phyloP scores from a whole-genome alignment of 306 rosid species.

The Pyrus pyrifolia region DNA sequence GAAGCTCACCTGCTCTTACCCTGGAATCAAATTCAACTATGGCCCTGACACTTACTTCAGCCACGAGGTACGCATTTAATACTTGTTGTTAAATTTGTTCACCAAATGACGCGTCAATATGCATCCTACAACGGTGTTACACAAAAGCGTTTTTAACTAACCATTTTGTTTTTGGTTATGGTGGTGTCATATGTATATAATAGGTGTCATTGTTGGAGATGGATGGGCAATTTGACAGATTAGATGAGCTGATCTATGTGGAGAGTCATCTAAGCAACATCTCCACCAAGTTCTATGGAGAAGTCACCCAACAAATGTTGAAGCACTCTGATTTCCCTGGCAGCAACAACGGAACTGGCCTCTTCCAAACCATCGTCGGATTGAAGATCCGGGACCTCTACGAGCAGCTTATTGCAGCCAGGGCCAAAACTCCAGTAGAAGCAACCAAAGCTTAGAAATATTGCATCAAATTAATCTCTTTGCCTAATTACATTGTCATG shows the following conservation, averaged over 20 bases:
- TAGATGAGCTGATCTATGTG: conserved; percentile 91
- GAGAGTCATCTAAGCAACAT: conserved; percentile 95
- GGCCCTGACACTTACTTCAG: conserved; percentile 76
- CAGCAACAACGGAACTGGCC: conserved; percentile 96
- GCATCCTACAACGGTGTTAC: not conserved
- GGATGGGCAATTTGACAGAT: conserved; percentile 99
- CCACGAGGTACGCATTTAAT: conserved; percentile 53
- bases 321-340: conserved; percentile 96
- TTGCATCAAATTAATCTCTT: not conserved
- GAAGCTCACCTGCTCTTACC: conserved; percentile 97
- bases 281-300: conserved; percentile 91
- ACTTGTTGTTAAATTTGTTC: too few species aligned
- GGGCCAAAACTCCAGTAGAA: conserved; percentile 44
- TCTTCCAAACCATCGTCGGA: conserved; percentile 92
- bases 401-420: conserved; percentile 69
- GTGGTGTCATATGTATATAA: not conserved
- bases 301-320: conserved; percentile 97
- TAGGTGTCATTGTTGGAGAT: conserved; percentile 92
- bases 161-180: not conserved
- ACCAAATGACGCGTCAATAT: not conserved
- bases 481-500: not conserved
- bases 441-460: conserved; percentile 50
- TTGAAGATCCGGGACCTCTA: conserved; percentile 83
- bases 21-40: conserved; percentile 89
- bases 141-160: not conserved